Evolutionary conservation across 2,329 filamentous ascomycete genomes (phyloP).

Genomic region (Penicillium palitans): DNA sequence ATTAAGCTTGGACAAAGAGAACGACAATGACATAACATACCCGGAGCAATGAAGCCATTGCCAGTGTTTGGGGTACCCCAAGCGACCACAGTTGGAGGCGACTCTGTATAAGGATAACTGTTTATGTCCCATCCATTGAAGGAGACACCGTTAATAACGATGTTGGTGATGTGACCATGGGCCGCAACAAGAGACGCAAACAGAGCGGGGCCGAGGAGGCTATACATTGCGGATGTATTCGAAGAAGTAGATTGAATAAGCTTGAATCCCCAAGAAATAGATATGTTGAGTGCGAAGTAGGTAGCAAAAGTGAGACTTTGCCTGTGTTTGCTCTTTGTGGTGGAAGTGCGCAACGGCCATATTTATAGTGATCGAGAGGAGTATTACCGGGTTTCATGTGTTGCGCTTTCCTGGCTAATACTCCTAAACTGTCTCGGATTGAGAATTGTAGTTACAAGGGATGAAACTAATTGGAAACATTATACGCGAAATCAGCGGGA

Average conservation of each 20-base stretch:
- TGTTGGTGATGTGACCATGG: constrained; percentile 38
- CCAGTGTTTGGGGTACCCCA: constrained; percentile 56
- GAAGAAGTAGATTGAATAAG: background rate
- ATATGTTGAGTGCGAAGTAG: background rate
- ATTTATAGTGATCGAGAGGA: background rate
- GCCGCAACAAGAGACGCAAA: constrained; percentile 33
- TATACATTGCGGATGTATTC: background rate
- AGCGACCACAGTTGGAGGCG: constrained; percentile 48
- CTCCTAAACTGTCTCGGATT: too few species aligned
- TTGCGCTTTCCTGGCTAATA: background rate
- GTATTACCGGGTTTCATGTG: too few species aligned
- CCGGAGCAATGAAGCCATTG: constrained; percentile 54
- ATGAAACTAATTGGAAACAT: background rate
- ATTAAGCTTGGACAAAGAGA: background rate
- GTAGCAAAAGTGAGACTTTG: background rate
- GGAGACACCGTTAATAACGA: constrained; percentile 38
- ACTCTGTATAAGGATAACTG: constrained; percentile 30
- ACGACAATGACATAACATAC: constrained; percentile 3
- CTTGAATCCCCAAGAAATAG: too few species aligned
- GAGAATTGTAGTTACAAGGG: background rate
- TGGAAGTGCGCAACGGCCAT: background rate
- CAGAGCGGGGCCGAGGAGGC: constrained; percentile 10
- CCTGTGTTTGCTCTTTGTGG: too few species aligned
- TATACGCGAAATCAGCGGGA: background rate
- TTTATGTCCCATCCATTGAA: constrained; percentile 44